These are phyloP conservation scores for Lotmaria passim DNA, from an alignment of 208 protist species.

Conservation along the genomic window DNA sequence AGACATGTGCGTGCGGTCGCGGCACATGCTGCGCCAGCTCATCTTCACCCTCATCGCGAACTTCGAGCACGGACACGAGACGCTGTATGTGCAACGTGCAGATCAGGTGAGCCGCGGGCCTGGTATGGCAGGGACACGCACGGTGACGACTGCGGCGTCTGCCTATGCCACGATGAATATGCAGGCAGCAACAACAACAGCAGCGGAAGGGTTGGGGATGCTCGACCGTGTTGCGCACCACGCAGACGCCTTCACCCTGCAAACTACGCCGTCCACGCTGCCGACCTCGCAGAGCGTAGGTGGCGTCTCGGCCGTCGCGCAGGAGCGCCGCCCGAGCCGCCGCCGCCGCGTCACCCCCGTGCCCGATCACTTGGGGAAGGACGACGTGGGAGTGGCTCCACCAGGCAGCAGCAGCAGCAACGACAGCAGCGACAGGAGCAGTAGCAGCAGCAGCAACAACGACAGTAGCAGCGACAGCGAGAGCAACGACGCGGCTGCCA, in stretches of 20 bases:
- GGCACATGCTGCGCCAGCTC: constrained; percentile 68
- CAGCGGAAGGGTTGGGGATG: too few species aligned
- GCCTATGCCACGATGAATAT: too few species aligned
- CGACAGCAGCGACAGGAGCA: background rate
- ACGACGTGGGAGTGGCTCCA: background rate
- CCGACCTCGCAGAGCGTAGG: background rate
- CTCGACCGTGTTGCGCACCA: background rate
- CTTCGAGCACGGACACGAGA: constrained; percentile 59
- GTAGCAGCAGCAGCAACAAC: background rate
- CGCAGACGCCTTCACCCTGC: background rate
- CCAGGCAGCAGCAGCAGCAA: background rate
- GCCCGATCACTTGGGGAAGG: constrained; percentile 14
- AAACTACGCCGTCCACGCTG: background rate
- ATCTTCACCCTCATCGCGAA: constrained; percentile 67
- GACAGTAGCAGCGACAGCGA: background rate
- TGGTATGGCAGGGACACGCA: constrained; percentile 6
- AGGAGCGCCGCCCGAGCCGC: background rate
- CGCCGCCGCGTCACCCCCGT: background rate
- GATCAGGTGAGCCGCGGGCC: constrained; percentile 15
- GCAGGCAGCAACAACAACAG: too few species aligned
- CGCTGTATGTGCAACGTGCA: constrained; percentile 32
- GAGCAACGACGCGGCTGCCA: background rate
- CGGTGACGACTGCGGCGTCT: background rate
- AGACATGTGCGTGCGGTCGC: constrained; percentile 76
- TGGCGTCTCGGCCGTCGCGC: background rate